Base-by-base conservation (phyloP, 768 basidiomycete genomes). In the Tulasnella sp. region DNA sequence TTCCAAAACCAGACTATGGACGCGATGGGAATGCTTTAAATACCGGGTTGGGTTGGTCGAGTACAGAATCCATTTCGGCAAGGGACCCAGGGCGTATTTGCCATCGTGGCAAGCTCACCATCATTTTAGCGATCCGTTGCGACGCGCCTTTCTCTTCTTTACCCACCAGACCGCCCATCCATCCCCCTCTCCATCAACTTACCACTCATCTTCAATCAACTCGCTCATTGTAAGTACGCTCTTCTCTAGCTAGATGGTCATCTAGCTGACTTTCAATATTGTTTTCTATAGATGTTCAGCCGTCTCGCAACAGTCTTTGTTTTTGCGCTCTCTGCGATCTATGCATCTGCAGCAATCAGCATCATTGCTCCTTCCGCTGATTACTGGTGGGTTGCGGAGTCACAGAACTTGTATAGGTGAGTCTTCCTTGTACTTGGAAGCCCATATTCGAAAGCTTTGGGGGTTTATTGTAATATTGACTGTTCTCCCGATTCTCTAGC, bases 381-480 rank as follows among this genome's bases (percentile, higher is more conserved):
- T 44, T 56, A 56, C 42, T 56, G 55, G 55, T 56, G 55, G 55
- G 55, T 56, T 27, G 55, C 55, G 23, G 44, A 56, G 41, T 56
- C 55, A 19, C 55, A 56, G 26, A 56, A 56, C 55, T 42, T 56
- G n/a, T 56, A 27, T 42, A 43, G 38, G 55, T 56, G n/a, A 43
- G 55, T 27, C 32, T 24, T 21, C 15, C 41, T 41, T 10, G n/a
- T n/a, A n/a, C n/a, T n/a, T n/a, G n/a, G n/a, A n/a, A n/a, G n/a
- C n/a, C n/a, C n/a, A n/a, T n/a, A n/a, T n/a, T n/a, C n/a, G n/a
- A n/a, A n/a, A n/a, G n/a, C n/a, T n/a, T n/a, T n/a, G n/a, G n/a
- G n/a, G n/a, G n/a, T n/a, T n/a, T n/a, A n/a, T n/a, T n/a, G n/a
- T n/a, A n/a, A n/a, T n/a, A n/a, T n/a, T n/a, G n/a, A n/a, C n/a